A percentile compares a stretch with the other conserved stretches of the same genome.
phyloP scores from a whole-genome alignment of 2,329 filamentous ascomycete genomes.

The Hirsutella thompsonii region DNA sequence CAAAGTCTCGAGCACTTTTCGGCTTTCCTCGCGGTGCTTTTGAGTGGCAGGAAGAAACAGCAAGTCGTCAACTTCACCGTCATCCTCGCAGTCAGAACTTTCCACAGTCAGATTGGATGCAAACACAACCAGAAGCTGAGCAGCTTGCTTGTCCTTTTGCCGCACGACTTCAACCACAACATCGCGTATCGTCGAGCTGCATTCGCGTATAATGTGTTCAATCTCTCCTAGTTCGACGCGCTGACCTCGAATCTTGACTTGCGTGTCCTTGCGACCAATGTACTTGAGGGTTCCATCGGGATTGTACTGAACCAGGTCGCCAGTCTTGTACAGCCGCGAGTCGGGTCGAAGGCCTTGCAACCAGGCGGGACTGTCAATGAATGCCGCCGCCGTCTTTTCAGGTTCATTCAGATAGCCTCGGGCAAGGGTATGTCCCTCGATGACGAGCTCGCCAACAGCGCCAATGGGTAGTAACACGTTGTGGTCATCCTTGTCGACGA shows the following conservation, averaged over 20 bases:
- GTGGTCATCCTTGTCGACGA: conserved; percentile 16
- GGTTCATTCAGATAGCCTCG: conserved; percentile 34
- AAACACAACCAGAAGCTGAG: conserved; percentile 1
- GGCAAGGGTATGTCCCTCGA: conserved; percentile 31
- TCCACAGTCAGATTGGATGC: background rate
- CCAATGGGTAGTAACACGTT: conserved; percentile 16
- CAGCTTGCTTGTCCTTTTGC: background rate
- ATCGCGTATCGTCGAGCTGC: background rate
- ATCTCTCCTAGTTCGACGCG: conserved; percentile 34
- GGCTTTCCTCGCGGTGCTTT: background rate
- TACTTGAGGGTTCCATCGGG: conserved; percentile 27
- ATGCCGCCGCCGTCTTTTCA: conserved; percentile 29
- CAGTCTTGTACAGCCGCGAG: conserved; percentile 29
- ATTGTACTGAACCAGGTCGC: conserved; percentile 31
- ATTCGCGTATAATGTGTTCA: conserved; percentile 7
- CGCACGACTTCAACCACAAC: conserved; percentile 2
- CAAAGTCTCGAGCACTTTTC: background rate
- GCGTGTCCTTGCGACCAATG: conserved; percentile 41
- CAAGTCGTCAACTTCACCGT: background rate
- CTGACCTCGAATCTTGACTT: conserved; percentile 48
- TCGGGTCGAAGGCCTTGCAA: background rate
- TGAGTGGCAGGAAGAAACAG: background rate
- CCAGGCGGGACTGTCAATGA: conserved; percentile 24
- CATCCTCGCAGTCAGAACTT: background rate
- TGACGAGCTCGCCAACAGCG: conserved; percentile 20